Conservation (phyloP, 2,329 filamentous ascomycete genomes). For the Cladophialophora psammophila region DNA sequence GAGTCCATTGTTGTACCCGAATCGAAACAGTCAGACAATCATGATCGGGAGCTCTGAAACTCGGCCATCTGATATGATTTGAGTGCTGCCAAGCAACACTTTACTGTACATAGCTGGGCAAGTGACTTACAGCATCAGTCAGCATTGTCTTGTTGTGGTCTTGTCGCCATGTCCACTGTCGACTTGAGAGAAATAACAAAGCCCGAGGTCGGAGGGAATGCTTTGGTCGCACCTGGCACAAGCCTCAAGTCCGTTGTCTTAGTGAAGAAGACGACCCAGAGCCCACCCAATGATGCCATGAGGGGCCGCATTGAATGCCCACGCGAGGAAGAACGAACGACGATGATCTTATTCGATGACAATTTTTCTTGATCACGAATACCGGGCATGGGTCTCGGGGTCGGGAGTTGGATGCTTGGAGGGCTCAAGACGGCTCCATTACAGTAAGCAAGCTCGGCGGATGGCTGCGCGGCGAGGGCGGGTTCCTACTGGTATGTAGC, state of each 20-base stretch:
- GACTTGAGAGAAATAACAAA: not conserved
- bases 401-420: not conserved
- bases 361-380: constrained; percentile 26
- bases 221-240: not conserved
- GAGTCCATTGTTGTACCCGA: too few relatives aligned
- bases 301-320: not conserved
- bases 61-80: too few relatives aligned
- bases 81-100: too few relatives aligned
- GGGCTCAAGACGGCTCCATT: constrained; percentile 1
- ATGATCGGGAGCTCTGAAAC: too few relatives aligned
- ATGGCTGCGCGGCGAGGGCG: not conserved
- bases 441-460: constrained; percentile 3
- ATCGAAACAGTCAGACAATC: too few relatives aligned
- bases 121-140: not conserved
- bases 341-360: constrained; percentile 36
- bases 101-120: too few relatives aligned
- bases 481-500: not conserved
- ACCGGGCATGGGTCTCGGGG: not conserved
- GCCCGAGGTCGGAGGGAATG: not conserved
- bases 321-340: not conserved
- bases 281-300: not conserved
- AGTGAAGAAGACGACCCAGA: not conserved
- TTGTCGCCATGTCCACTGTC: not conserved
- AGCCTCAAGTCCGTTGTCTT: not conserved
- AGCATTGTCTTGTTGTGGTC: not conserved